phyloP scores from a whole-genome alignment of 192 early-diverging fungal genomes.

The Backusella mclennaniae region DNA sequence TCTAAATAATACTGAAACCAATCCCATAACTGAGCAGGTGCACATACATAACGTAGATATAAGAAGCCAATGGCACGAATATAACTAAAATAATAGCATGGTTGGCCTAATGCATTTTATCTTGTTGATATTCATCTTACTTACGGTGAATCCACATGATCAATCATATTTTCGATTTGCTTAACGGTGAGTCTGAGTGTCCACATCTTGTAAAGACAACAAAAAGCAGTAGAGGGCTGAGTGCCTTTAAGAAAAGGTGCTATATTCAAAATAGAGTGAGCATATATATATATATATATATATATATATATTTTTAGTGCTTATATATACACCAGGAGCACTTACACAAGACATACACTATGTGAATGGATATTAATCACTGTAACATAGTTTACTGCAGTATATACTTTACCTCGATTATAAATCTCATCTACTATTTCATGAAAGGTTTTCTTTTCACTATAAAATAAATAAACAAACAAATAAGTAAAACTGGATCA shows the following conservation, averaged over 20 bases:
- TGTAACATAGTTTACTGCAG: too few species aligned
- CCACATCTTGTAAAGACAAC: slow-evolving; percentile 83
- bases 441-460: slow-evolving; percentile 73
- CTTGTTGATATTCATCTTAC: slow-evolving; percentile 2
- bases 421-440: slow-evolving; percentile 78
- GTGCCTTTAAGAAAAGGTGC: slow-evolving; percentile 81
- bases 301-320: too few species aligned
- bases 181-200: slow-evolving; percentile 71
- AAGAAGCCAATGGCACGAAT: slow-evolving; percentile 78
- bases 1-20: slow-evolving; percentile 79
- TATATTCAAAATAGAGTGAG: slow-evolving; percentile 19
- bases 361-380: not conserved
- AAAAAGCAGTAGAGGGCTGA: slow-evolving; percentile 78
- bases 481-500: not conserved
- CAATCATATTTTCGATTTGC: slow-evolving; percentile 76
- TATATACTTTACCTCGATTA: slow-evolving; percentile 49
- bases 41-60: slow-evolving; percentile 81
- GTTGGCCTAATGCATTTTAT: not conserved
- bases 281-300: too few species aligned
- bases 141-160: slow-evolving; percentile 76
- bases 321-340: not conserved
- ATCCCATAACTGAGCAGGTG: slow-evolving; percentile 72
- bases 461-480: slow-evolving; percentile 5
- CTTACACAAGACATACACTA: slow-evolving; percentile 26
- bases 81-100: slow-evolving; percentile 42